phyloP scores from a whole-genome alignment of 805 yeast genomes.

The Maudiozyma barnettii region DNA sequence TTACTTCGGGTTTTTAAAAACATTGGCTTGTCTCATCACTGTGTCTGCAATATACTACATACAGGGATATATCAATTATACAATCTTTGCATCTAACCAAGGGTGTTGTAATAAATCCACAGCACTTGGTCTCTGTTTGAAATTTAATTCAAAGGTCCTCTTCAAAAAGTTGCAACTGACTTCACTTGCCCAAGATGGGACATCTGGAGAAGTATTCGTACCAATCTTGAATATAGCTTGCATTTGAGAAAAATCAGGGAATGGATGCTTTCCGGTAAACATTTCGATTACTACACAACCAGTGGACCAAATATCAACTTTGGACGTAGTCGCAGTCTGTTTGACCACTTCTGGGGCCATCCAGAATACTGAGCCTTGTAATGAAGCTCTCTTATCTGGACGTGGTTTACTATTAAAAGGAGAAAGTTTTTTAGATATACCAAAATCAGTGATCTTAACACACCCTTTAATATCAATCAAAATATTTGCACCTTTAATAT shows the following conservation, averaged over 20 bases:
- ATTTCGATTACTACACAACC: slow-evolving; percentile 92
- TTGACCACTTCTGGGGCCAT: slow-evolving; percentile 99
- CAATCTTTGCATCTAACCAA: slow-evolving; percentile 24
- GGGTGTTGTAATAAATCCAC: slow-evolving; percentile 51
- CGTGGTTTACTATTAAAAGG: slow-evolving; percentile 39
- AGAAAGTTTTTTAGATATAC: slow-evolving; percentile 63
- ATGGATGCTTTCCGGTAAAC: slow-evolving; percentile 95
- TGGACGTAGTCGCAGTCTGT: slow-evolving; percentile 81
- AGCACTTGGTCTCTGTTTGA: slow-evolving; percentile 65
- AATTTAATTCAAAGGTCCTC: slow-evolving; percentile 67
- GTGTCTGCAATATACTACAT: not conserved
- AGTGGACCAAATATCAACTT: slow-evolving; percentile 95
- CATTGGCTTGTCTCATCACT: no score
- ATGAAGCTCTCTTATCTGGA: slow-evolving; percentile 49
- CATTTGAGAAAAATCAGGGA: slow-evolving; percentile 90
- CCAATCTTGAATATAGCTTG: slow-evolving; percentile 95
- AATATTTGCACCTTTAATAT: slow-evolving; percentile 83
- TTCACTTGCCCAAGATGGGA: slow-evolving; percentile 63
- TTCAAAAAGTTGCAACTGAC: slow-evolving; percentile 59
- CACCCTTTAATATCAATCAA: slow-evolving; percentile 71
- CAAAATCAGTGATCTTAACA: slow-evolving; percentile 81
- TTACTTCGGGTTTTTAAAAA: no score
- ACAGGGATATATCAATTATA: slow-evolving; percentile 2
- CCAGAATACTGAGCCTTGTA: slow-evolving; percentile 96
- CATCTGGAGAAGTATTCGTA: slow-evolving; percentile 66